Conservation (phyloP, 2,329 filamentous ascomycete species). For the Penicillium fuscoglaucum region DNA sequence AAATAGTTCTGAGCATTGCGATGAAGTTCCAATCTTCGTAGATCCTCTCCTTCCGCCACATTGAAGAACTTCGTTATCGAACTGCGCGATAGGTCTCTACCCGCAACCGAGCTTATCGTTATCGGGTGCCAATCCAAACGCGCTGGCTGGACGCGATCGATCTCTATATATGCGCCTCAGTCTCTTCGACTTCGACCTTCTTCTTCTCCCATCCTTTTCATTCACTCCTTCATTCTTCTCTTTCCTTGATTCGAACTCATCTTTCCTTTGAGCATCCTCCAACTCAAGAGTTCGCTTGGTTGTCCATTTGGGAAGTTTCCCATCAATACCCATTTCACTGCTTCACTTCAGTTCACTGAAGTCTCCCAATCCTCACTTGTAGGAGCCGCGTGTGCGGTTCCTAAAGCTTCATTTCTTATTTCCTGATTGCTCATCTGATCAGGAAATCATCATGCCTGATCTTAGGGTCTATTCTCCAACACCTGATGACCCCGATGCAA, state of each 20-base stretch:
- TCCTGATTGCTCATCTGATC: neutral
- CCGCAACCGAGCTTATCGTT: slow-evolving; percentile 4
- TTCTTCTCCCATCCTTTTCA: neutral
- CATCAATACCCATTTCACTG: neutral
- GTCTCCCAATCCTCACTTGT: neutral
- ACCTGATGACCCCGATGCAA: slow-evolving; percentile 10
- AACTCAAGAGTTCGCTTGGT: neutral
- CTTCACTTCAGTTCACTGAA: neutral
- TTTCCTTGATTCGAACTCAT: neutral
- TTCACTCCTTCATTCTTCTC: neutral
- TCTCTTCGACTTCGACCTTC: neutral
- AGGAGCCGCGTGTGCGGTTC: slow-evolving; percentile 1
- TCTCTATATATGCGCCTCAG: neutral
- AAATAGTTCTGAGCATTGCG: slow-evolving; percentile 15
- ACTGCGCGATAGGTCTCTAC: neutral
- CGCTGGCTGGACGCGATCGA: neutral
- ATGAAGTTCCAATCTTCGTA: neutral
- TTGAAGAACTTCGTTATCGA: slow-evolving; percentile 1
- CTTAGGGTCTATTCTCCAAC: neutral
- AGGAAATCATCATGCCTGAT: slow-evolving; percentile 5
- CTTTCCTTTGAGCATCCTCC: neutral
- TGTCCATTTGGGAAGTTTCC: neutral
- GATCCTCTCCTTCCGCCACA: neutral
- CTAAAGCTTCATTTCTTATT: neutral
- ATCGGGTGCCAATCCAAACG: neutral